Evolutionary conservation across 148 eudicot genomes (phyloP), one percentile per base, ranked within the genome.

Genomic region (Oxyria digyna): DNA sequence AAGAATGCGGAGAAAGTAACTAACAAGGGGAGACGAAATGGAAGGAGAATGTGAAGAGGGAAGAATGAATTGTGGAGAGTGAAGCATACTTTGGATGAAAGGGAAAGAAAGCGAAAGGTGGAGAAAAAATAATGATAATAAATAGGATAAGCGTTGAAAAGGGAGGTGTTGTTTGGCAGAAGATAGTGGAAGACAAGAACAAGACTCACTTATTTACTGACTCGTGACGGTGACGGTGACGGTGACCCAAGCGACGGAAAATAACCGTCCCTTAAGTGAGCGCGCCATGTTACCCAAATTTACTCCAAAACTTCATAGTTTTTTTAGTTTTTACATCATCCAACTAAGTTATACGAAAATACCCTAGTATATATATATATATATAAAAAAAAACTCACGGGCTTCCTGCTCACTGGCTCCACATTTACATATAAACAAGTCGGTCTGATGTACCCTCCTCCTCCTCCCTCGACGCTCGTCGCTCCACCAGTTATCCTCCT

Each of bases 81-180:
- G 62, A 23, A 24, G 62, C 62, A 54, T 54, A 23, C 62, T 31
- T 54, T 24, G 9, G 62, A 54, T 23, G 62, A 54, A 54, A 31
- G 62, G 38, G n/a, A n/a, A n/a, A n/a, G n/a, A 59, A 31, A 59
- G 65, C 35, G 64, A 57, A 14, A 57, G 35, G 3, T 0, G 21
- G 55, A 57, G 8, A 31, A 26, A 26, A 31, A 26, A 26, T 48
- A 27, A 27, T 14, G 14, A 33, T 29, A 14, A 59, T 27, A 29
- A 29, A 59, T 59, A 31, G 62, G 62, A 54, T 23, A 54, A 54
- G 62, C 62, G 62, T 54, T 54, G 62, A 54, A 54, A 59, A 59
- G 37, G n/a, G 33, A 57, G 35, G 63, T 57, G 63, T 57, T 57
- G 63, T 27, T 57, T 27, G 35, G 63, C 63, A 57, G 63, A 57